Base-by-base conservation (phyloP, 305 asterid genomes). In the Fraxinus platypoda region DNA sequence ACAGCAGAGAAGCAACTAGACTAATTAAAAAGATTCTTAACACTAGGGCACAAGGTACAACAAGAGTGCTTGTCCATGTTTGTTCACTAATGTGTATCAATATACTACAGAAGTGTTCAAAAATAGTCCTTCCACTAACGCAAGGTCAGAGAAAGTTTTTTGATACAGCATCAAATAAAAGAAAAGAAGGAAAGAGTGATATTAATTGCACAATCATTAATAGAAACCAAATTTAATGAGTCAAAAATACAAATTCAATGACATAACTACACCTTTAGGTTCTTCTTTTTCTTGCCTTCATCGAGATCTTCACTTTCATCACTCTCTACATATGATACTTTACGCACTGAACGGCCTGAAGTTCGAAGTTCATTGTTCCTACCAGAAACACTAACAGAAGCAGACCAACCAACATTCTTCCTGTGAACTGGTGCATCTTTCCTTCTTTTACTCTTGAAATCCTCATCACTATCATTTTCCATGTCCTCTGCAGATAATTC, bases 301-400 rank as follows among this genome's bases (percentile, higher is more conserved):
- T 95, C 98, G 80, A 85, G 64, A 80, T 95, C 98, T 88, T 97
- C 99, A 86, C 98, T 95, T 85, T 78, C 99, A 85, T 97, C 99
- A 85, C 98, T 95, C 94, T 97, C 99, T 59, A 87, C 98, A 81
- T 95, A 97, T 38, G 99, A 97, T 57, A 97, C 98, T 87, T 95
- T 97, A 78, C 95, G 95, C 83, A 92, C 93, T 4, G 98, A 93
- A 78, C 98, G 97, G 85, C 93, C 90, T 52, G 99, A 97, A 72
- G 97, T 86, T 75, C 98, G 94, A 57, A 86, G 84, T 86, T 95
- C 99, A 86, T 79, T 93, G 84, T 79, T 87, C 86, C 93, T 91
- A 28, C 85, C 62, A 84, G 97, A 88, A 86, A 85, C 38, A 30
- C 31, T 70, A 72, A 72, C 76, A 72, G 76, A 34, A 31, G 28